Evolutionary conservation across 805 yeast genomes (phyloP).

Genomic region (Spathaspora gorwiae): DNA sequence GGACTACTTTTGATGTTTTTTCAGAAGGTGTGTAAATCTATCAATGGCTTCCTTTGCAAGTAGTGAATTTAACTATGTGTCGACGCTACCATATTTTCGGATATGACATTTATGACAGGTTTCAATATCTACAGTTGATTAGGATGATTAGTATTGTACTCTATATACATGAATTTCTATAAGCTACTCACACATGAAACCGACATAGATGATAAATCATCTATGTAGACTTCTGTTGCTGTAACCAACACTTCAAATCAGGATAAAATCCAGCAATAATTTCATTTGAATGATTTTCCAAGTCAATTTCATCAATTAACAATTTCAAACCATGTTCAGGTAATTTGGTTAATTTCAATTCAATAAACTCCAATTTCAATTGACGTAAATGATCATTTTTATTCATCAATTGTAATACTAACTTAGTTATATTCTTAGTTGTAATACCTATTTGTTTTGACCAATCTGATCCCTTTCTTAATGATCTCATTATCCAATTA

Average conservation of each 20-base stretch:
- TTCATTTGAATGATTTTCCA: slow-evolving; percentile 17
- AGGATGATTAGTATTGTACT: not conserved
- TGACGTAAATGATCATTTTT: slow-evolving; percentile 24
- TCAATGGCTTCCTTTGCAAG: no score
- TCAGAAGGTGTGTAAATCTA: no score
- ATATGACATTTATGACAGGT: no score
- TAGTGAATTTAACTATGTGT: no score
- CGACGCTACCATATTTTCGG: no score
- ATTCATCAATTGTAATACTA: slow-evolving; percentile 39
- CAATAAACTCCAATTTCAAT: slow-evolving; percentile 24
- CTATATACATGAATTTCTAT: not conserved
- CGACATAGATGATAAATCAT: no score
- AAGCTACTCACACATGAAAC: no score
- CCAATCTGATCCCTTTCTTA: slow-evolving; percentile 42
- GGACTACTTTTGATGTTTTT: no score
- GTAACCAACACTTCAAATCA: not conserved
- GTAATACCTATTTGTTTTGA: slow-evolving; percentile 45
- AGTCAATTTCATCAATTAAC: slow-evolving; percentile 16
- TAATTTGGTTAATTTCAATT: slow-evolving; percentile 22
- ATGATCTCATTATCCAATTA: slow-evolving; percentile 46
- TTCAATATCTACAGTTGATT: no score
- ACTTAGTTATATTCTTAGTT: slow-evolving; percentile 35
- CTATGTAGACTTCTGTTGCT: not conserved
- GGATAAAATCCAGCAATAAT: slow-evolving; percentile 12
- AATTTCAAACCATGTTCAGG: slow-evolving; percentile 37